Base-by-base conservation (phyloP, 2,329 filamentous ascomycete species). In the Aspergillus oerlinghausenensis region DNA sequence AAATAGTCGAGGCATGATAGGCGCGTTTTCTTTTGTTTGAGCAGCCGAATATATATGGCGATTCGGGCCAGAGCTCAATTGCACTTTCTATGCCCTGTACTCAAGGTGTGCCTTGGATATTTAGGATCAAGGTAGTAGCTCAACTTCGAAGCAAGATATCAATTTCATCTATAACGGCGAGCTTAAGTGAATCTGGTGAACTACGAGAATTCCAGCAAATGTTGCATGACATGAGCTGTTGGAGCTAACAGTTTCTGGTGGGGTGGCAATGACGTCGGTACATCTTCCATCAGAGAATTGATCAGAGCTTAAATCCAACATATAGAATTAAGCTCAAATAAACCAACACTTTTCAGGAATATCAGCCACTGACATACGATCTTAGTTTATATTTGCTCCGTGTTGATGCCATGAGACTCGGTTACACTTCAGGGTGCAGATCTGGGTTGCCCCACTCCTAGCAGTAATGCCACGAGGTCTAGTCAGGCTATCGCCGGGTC, bases 1-100 rank as follows among this genome's bases (percentile, higher is more conserved):
- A 55, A 89, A 82, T 55, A 90, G 82, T 67, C 85, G 63, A 25
- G 67, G 65, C 60, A 63, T 69, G 52, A 7, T 38, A 38, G 14
- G 32, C 32, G 32, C 14, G 3, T 38, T 32, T 32, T 32, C 11
- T 19, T 48, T 26, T 11, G 7, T 49, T 23, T 49, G 9, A 11
- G 14, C 19, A 38, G 32, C 32, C 17, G 11, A 35, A 35, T 2
- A 32, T 35, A 29, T 45, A 42, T 26, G 42, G 51, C 51, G 23
- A 21, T 23, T 43, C 7, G 21, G 21, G n/a, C n/a, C 10, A 10
- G 19, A 43, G 8, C 40, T 43, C n/a, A 43, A 43, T 43, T 23
- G 40, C n/a, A 5, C 32, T 38, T 38, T 14, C 32, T 38, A 38
- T 38, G 14, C 5, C 5, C 14, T 38, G 32, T 17, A 17, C 14